These are phyloP conservation scores for Chloranthus sessilifolius DNA, from an alignment of 164 flowering plant species.

Conservation along the genomic window DNA sequence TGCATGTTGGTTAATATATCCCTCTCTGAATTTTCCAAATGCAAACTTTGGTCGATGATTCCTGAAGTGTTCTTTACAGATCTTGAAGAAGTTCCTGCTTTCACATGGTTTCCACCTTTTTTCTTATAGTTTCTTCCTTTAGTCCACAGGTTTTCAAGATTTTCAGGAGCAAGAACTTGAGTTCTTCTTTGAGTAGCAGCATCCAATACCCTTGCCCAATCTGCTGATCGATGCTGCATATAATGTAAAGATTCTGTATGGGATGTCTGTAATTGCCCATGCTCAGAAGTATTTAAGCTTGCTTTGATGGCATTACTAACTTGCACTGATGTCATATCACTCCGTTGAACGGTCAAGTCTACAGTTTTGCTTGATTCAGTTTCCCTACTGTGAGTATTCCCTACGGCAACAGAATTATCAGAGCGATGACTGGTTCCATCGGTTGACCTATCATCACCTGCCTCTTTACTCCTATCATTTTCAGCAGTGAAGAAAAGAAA, in stretches of 20 bases:
- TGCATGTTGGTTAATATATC: slow-evolving; percentile 20
- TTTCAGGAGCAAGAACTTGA: slow-evolving; percentile 96
- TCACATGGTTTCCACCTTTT: slow-evolving; percentile 40
- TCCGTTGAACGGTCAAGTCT: slow-evolving; percentile 23
- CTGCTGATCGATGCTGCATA: slow-evolving; percentile 46
- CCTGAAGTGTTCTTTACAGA: slow-evolving; percentile 22
- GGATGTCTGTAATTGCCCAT: slow-evolving; percentile 4
- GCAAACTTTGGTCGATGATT: slow-evolving; percentile 7
- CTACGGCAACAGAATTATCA: slow-evolving; percentile 20
- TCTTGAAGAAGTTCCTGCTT: slow-evolving; percentile 18
- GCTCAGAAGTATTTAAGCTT: slow-evolving; percentile 15
- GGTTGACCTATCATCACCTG: slow-evolving; percentile 24
- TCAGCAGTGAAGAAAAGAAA: slow-evolving; percentile 40
- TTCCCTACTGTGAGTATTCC: slow-evolving; percentile 15
- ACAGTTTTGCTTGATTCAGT: slow-evolving; percentile 17
- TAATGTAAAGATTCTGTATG: slow-evolving; percentile 23
- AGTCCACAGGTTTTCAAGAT: slow-evolving; percentile 98
- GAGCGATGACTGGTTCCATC: slow-evolving; percentile 11
- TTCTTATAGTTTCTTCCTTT: slow-evolving; percentile 80
- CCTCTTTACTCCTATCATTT: slow-evolving; percentile 25
- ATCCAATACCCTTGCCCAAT: slow-evolving; percentile 75
- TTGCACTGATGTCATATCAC: slow-evolving; percentile 21
- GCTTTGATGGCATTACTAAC: slow-evolving; percentile 21
- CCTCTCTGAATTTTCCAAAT: slow-evolving; percentile 17
- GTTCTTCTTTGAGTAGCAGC: slow-evolving; percentile 93